Conservation (phyloP, 495 filamentous ascomycete genomes). For the Podospora pseudoanserina region DNA sequence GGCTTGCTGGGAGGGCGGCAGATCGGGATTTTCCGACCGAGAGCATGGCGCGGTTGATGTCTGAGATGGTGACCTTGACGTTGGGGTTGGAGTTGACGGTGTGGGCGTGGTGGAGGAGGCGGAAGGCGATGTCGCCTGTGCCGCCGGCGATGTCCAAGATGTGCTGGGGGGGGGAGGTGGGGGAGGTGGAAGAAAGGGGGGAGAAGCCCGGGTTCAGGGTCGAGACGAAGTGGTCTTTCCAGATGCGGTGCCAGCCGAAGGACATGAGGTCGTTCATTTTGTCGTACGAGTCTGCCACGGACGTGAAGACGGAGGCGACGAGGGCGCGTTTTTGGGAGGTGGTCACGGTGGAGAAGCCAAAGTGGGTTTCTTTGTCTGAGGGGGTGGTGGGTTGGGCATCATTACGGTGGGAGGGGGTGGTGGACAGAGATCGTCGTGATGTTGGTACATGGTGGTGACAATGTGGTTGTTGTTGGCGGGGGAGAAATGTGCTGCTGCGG, state of each 20-base stretch:
- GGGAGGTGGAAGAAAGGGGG: constrained; percentile 39
- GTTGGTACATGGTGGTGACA: background rate
- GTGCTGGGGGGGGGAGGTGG: constrained; percentile 51
- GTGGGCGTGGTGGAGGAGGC: constrained; percentile 86
- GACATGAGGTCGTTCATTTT: constrained; percentile 99
- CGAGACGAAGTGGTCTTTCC: constrained; percentile 98
- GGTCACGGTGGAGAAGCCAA: constrained; percentile 85
- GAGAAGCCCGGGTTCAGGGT: constrained; percentile 80
- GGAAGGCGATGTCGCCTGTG: constrained; percentile 97
- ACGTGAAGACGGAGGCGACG: constrained; percentile 89
- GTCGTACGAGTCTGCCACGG: constrained; percentile 86
- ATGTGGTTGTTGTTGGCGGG: constrained; percentile 11
- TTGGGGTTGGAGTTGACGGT: constrained; percentile 73
- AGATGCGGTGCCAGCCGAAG: constrained; percentile 90
- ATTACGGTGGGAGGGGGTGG: constrained; percentile 15
- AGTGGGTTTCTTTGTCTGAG: constrained; percentile 67
- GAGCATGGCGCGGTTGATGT: constrained; percentile 96
- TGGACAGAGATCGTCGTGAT: constrained; percentile 21
- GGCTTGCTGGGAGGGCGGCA: constrained; percentile 37
- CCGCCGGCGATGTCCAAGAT: constrained; percentile 98
- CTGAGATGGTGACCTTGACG: constrained; percentile 80
- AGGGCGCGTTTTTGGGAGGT: constrained; percentile 67
- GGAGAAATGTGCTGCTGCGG: constrained; percentile 12
- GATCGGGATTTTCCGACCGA: constrained; percentile 79
- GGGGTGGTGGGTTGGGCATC: constrained; percentile 20